phyloP scores from a whole-genome alignment of 768 basidiomycete species.

The Pseudohyphozyma bogoriensis region DNA sequence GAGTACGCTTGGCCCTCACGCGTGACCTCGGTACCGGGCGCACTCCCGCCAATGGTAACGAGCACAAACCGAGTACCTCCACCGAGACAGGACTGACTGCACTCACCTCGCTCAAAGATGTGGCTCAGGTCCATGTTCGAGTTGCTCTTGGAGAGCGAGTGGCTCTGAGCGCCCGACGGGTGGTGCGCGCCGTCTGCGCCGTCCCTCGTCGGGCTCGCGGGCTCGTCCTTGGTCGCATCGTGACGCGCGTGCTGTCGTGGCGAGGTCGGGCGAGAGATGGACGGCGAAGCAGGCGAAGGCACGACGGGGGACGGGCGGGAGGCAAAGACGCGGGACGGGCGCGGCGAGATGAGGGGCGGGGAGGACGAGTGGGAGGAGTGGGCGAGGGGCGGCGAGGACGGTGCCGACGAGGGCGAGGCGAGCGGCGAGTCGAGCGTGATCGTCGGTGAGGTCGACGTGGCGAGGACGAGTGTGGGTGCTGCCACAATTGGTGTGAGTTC shows the following conservation, averaged over 20 bases:
- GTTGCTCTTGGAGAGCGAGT: neutral
- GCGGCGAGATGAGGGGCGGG: neutral
- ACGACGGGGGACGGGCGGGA: neutral
- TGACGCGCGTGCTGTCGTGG: neutral
- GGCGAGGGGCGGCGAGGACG: neutral
- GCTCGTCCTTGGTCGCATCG: neutral
- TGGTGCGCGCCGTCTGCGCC: no score
- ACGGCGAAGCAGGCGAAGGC: neutral
- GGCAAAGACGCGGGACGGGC: neutral
- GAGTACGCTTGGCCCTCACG: no score
- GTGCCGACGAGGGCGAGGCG: neutral
- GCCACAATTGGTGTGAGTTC: no score
- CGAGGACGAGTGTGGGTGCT: no score
- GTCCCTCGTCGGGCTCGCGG: neutral
- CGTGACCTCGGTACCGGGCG: no score
- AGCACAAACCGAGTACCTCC: no score
- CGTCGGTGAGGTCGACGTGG: neutral
- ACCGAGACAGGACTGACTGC: neutral
- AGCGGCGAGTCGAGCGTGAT: neutral
- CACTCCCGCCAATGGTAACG: no score
- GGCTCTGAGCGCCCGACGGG: neutral
- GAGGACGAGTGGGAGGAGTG: no score
- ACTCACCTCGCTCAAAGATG: constrained; percentile 29
- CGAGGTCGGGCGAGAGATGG: neutral
- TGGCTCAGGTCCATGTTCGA: neutral